Evolutionary conservation across 805 yeast genomes (phyloP).

Genomic region (Candida ovalis): DNA sequence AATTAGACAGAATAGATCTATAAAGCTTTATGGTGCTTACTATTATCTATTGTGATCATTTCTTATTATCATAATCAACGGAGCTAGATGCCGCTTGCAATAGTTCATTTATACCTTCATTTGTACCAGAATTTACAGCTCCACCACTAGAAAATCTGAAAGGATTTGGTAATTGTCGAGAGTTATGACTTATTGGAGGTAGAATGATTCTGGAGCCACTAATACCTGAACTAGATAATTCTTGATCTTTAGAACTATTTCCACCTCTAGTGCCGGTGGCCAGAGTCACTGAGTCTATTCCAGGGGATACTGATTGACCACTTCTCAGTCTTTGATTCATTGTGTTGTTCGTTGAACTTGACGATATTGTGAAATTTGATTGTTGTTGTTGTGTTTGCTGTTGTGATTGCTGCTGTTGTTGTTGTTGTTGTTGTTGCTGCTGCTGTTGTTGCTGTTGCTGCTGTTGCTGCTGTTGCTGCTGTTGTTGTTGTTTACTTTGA

Average conservation of each 20-base stretch:
- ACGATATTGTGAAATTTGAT: conserved; percentile 4
- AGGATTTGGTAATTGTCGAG: conserved; percentile 19
- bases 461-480: conserved; percentile 6
- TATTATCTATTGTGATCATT: background rate
- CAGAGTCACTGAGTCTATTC: background rate
- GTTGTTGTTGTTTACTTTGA: conserved; percentile 5
- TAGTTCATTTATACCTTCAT: conserved; percentile 20
- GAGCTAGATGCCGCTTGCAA: conserved; percentile 21
- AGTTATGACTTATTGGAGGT: conserved; percentile 18
- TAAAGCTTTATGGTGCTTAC: background rate
- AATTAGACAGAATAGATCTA: background rate
- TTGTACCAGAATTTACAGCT: background rate
- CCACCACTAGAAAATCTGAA: conserved; percentile 6
- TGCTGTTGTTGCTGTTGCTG: conserved; percentile 4
- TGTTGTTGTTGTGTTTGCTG: background rate
- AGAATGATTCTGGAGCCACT: conserved; percentile 13
- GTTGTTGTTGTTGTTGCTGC: conserved; percentile 4
- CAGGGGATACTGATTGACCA: conserved; percentile 1
- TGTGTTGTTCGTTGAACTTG: background rate
- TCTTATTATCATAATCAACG: conserved; percentile 11
- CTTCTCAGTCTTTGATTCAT: background rate
- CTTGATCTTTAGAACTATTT: conserved; percentile 1
- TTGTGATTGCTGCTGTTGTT: conserved; percentile 6
- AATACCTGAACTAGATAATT: background rate
- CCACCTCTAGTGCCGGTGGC: background rate